Conservation (phyloP, 1,139 yeast genomes). For the Scheffersomyces cryptocercus region DNA sequence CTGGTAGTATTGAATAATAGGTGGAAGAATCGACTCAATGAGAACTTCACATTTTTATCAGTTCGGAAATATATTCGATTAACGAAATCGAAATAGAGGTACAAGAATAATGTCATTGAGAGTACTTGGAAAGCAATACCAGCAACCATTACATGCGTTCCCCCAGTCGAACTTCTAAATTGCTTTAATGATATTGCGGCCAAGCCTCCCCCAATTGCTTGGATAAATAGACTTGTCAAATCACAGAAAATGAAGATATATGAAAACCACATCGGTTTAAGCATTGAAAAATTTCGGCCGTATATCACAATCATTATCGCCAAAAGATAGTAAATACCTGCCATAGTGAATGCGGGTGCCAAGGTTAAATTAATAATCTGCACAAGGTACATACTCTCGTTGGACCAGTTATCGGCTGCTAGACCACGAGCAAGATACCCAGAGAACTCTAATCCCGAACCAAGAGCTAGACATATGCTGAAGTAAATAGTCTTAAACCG, state of each 20-base stretch:
- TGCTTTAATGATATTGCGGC: conserved; percentile 27
- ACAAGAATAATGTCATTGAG: conserved; percentile 35
- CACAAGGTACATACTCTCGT: conserved; percentile 25
- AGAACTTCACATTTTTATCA: not conserved
- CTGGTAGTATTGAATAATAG: conserved; percentile 24
- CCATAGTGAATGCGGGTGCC: conserved; percentile 45
- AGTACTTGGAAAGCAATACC: conserved; percentile 41
- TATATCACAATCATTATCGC: conserved; percentile 34
- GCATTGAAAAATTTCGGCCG: conserved; percentile 25
- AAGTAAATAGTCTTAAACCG: conserved; percentile 14
- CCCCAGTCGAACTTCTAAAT: conserved; percentile 18
- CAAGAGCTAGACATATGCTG: conserved; percentile 19
- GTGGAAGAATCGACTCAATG: conserved; percentile 9
- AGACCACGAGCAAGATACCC: conserved; percentile 25
- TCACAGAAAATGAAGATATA: conserved; percentile 39
- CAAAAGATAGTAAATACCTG: conserved; percentile 36
- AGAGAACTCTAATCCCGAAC: conserved; percentile 21
- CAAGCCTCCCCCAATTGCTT: conserved; percentile 40
- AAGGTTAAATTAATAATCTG: conserved; percentile 38
- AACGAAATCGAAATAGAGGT: conserved; percentile 28
- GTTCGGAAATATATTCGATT: conserved; percentile 21
- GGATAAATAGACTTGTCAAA: conserved; percentile 31
- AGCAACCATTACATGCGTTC: conserved; percentile 38
- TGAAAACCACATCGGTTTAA: conserved; percentile 36
- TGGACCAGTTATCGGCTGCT: conserved; percentile 16